Base-by-base conservation (phyloP, 768 basidiomycete species). In the Pseudohyphozyma bogoriensis region DNA sequence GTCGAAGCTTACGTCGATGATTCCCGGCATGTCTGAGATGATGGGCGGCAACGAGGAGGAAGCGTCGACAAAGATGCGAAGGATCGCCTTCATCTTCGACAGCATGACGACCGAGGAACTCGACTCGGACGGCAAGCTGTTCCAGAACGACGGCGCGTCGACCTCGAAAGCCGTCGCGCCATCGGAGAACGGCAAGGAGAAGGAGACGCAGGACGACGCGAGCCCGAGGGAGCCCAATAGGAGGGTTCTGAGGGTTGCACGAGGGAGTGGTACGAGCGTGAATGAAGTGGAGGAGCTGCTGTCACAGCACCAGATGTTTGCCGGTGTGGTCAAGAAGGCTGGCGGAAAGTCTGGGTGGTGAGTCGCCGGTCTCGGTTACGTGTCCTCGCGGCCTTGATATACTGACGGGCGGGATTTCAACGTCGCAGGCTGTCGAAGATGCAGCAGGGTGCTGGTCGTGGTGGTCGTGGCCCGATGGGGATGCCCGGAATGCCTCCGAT, bases 61-160 rank as follows among this genome's bases (percentile, higher is more conserved):
- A 68, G 89, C 88, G 33, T 82, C 85, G 8, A 72, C 80, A 60
- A 85, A 89, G 58, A 84, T 99, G 83, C 96, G 96, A 76, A 85
- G 92, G 60, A 89, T 99, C 87, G 88, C 96, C 69, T 97, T 86
- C 76, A 97, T 99, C 70, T 95, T 90, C 15, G 95, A 99, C 74
- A 89, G 88, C 70, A 99, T 99, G 95, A 89, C 89, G 51, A 83
- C 87, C 37, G 75, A 76, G 56, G 95, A 99, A 74, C 82, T 99
- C 55, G 90, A 99, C 76, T 93, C 89, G 8, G 95, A 99, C 72
- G 95, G 95, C 6, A 78, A 84, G 40, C 80, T 83, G 32, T 99
- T 99, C 47, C 60, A 60, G 22, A 86, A 89, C 67, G 31, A 22
- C 26, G 31, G 29, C 28, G 31, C 58, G 5, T 28, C 56, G 40